Percentiles rank a stretch among this genome's conserved stretches.
These are phyloP conservation scores for Dendrobium chrysotoxum DNA, from an alignment of 106 monocot genomes.

Conservation along the genomic window DNA sequence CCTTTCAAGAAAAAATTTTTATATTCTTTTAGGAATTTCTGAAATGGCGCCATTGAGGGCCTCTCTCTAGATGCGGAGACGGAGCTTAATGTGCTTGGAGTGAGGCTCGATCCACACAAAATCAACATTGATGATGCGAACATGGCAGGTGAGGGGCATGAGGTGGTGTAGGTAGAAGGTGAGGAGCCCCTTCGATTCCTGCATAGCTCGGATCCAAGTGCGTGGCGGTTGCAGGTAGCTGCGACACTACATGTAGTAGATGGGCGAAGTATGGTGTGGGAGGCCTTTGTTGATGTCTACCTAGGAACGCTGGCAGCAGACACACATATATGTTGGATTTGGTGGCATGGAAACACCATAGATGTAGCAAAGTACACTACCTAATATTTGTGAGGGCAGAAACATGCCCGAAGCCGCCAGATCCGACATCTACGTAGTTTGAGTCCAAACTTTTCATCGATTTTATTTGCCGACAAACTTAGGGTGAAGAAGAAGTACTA, in stretches of 20 bases:
- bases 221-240: slow-evolving; percentile 53
- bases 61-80: slow-evolving; percentile 64
- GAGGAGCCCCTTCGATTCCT: slow-evolving; percentile 52
- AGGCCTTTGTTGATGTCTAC: slow-evolving; percentile 53
- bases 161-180: slow-evolving; percentile 35
- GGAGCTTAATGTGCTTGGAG: slow-evolving; percentile 74
- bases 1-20: no score
- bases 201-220: slow-evolving; percentile 37
- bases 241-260: slow-evolving; percentile 52
- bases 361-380: slow-evolving; percentile 48
- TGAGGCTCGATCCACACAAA: slow-evolving; percentile 93
- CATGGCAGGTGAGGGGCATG: slow-evolving; percentile 15
- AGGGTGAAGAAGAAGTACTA: no score
- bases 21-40: slow-evolving; percentile 75
- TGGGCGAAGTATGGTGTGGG: slow-evolving; percentile 31
- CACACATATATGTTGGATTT: slow-evolving; percentile 57
- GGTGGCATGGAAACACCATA: slow-evolving; percentile 48
- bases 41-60: slow-evolving; percentile 50
- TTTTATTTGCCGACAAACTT: no score
- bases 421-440: slow-evolving; percentile 8
- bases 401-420: slow-evolving; percentile 48
- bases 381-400: slow-evolving; percentile 36
- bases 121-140: slow-evolving; percentile 45
- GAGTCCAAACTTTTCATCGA: no score
- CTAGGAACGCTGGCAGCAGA: slow-evolving; percentile 37